Evolutionary conservation across 192 early-diverging fungal species (phyloP).

Genomic region (Phycomyces nitens): DNA sequence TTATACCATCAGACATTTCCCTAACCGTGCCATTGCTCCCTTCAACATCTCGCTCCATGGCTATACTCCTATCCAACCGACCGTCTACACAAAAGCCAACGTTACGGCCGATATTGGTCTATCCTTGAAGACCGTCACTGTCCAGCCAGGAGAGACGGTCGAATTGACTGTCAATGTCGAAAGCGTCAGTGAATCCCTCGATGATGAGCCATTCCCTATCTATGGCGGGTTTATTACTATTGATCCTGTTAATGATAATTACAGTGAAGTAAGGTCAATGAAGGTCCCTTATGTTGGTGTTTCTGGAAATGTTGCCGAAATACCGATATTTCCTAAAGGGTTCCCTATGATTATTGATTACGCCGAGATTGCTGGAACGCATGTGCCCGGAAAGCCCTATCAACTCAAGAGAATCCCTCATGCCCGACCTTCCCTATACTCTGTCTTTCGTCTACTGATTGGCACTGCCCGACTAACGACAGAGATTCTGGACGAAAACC

Average conservation of each 20-base stretch:
- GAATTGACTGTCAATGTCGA: neutral
- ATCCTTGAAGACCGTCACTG: conserved; percentile 1
- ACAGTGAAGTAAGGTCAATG: conserved; percentile 16
- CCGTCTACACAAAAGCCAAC: conserved; percentile 6
- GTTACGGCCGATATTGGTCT: conserved; percentile 3
- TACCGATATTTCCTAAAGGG: conserved; percentile 38
- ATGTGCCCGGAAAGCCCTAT: too few species aligned
- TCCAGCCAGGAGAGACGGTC: conserved; percentile 11
- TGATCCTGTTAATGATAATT: conserved; percentile 13
- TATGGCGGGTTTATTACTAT: conserved; percentile 48
- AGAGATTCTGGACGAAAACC: conserved; percentile 15
- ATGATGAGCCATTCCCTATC: conserved; percentile 25
- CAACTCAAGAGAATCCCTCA: neutral
- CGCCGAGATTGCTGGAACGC: neutral
- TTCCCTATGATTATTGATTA: conserved; percentile 20
- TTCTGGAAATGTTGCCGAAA: conserved; percentile 33
- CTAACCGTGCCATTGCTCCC: conserved; percentile 33
- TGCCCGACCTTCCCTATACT: conserved; percentile 1
- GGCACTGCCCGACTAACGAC: conserved; percentile 22
- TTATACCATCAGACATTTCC: conserved; percentile 32
- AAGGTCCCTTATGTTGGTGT: conserved; percentile 47
- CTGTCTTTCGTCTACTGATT: conserved; percentile 21
- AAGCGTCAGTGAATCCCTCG: conserved; percentile 13
- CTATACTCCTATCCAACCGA: conserved; percentile 18
- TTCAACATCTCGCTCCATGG: conserved; percentile 21